Evolutionary conservation across 1,284 basidiomycete species (phyloP).

Genomic region (Tremellales sp.): DNA sequence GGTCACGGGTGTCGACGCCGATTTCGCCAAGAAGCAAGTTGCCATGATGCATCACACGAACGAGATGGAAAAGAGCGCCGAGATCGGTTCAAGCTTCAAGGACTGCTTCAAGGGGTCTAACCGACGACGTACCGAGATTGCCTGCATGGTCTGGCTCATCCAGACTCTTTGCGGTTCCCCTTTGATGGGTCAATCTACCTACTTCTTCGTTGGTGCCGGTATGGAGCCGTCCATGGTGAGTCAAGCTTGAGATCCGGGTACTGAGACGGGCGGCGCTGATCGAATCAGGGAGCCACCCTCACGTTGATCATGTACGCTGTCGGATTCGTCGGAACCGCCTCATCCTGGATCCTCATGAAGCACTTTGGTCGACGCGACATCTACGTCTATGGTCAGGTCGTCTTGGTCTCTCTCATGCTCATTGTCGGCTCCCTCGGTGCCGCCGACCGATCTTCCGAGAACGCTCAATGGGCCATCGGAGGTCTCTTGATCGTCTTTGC

Average conservation of each 20-base stretch:
- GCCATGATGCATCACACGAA: slow-evolving; percentile 36
- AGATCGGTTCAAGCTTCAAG: slow-evolving; percentile 34
- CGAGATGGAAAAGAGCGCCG: slow-evolving; percentile 36
- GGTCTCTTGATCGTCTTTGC: slow-evolving; percentile 32
- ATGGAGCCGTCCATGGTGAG: slow-evolving; percentile 6
- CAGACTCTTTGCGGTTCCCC: slow-evolving; percentile 21
- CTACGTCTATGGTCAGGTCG: slow-evolving; percentile 50
- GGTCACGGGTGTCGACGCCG: slow-evolving; percentile 9
- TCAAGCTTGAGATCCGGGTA: not conserved
- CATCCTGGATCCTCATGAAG: slow-evolving; percentile 24
- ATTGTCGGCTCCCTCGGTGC: slow-evolving; percentile 3
- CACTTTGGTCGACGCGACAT: slow-evolving; percentile 49
- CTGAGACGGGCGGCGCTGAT: slow-evolving; percentile 25
- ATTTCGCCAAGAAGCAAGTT: slow-evolving; percentile 13
- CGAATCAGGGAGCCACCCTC: slow-evolving; percentile 22
- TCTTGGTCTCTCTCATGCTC: slow-evolving; percentile 13
- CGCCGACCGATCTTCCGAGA: slow-evolving; percentile 11
- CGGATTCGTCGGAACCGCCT: slow-evolving; percentile 19
- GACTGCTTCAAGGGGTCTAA: slow-evolving; percentile 49
- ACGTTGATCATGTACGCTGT: slow-evolving; percentile 31
- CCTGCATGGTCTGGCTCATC: slow-evolving; percentile 26
- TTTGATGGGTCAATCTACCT: slow-evolving; percentile 4
- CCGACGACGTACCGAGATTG: slow-evolving; percentile 49
- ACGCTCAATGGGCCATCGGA: slow-evolving; percentile 31
- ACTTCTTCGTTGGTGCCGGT: slow-evolving; percentile 34